Evolutionary conservation across 1,284 basidiomycete genomes (phyloP), one percentile per base, ranked within the genome.

Genomic region (Moesziomyces antarcticus): DNA sequence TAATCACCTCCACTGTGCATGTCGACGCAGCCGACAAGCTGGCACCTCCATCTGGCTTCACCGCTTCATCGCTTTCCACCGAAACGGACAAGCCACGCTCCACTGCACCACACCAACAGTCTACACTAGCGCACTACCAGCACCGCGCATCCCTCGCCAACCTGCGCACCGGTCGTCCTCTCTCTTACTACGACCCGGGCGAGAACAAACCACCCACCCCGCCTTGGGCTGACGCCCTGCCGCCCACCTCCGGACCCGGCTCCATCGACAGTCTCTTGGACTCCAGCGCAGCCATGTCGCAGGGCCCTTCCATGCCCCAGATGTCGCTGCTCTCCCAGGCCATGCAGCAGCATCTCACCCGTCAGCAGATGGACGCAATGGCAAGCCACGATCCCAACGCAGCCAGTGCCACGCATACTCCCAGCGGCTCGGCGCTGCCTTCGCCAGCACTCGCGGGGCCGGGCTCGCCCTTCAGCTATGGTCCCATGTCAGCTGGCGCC

Each of bases 281-380:
- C 18, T 45, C 41, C 42, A 43, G 44, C 44, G 25, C 24, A 41
- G 40, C 50, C 59, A 73, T 73, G 70, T 73, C 70, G 64, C 70
- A 73, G 42, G 51, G 51, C 30, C 57, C 59, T 22, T 61, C 62
- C 5, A 49, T 53, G 42, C 61, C 71, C 3, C 62, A 57, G 53
- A 66, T 74, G 66, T 74, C 72, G 58, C 55, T 74, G 51, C 67
- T 74, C 9, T 74, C 72, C 5, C 72, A 74, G 35, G 72, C 72
- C 14, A 74, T 74, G 72, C 66, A 69, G 59, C 72, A 74, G 35
- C 72, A 74, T 56, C 55, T 74, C 3, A 58, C 72, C 22, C 66
- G 66, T 21, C 72, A 74, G 37, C 72, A 74, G 52, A 65, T 59
- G 49, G 58, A 66, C 5, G 30, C 33, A 44, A 53, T 52, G 25